phyloP scores from a whole-genome alignment of 345 rosid species.

The Ceriops zippeliana region DNA sequence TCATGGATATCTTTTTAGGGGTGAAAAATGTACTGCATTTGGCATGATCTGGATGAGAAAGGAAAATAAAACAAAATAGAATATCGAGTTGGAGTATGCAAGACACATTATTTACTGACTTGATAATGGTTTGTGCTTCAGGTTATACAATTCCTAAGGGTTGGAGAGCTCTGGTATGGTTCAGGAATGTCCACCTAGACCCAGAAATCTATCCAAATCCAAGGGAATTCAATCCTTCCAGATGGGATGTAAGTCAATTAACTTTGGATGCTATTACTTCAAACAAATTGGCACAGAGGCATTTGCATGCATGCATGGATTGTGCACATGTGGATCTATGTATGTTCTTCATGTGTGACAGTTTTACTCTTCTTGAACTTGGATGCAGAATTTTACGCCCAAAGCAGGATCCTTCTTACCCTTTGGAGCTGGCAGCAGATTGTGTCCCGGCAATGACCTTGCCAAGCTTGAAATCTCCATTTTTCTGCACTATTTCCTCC shows the following conservation, averaged over 20 bases:
- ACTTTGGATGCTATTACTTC: neutral
- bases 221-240: slow-evolving; percentile 61
- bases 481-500: slow-evolving; percentile 79
- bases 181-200: slow-evolving; percentile 65
- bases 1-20: too few species aligned
- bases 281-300: too few species aligned
- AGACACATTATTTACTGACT: too few species aligned
- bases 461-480: slow-evolving; percentile 78
- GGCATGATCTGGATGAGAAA: too few species aligned
- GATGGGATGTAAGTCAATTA: slow-evolving; percentile 74
- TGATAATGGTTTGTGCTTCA: slow-evolving; percentile 22
- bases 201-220: slow-evolving; percentile 64
- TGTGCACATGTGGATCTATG: neutral
- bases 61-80: too few species aligned
- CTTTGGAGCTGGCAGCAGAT: slow-evolving; percentile 75
- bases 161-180: slow-evolving; percentile 84
- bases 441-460: slow-evolving; percentile 89
- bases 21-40: too few species aligned
- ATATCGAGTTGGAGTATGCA: too few species aligned
- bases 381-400: slow-evolving; percentile 41
- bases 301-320: too few species aligned
- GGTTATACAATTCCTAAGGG: slow-evolving; percentile 80
- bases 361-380: neutral
- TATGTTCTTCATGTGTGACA: too few species aligned
- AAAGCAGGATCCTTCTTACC: slow-evolving; percentile 75